A percentile compares a stretch with the other conserved stretches of the same genome.
phyloP scores from a whole-genome alignment of 352 stramenopile genomes.

The Phytophthora citricola region DNA sequence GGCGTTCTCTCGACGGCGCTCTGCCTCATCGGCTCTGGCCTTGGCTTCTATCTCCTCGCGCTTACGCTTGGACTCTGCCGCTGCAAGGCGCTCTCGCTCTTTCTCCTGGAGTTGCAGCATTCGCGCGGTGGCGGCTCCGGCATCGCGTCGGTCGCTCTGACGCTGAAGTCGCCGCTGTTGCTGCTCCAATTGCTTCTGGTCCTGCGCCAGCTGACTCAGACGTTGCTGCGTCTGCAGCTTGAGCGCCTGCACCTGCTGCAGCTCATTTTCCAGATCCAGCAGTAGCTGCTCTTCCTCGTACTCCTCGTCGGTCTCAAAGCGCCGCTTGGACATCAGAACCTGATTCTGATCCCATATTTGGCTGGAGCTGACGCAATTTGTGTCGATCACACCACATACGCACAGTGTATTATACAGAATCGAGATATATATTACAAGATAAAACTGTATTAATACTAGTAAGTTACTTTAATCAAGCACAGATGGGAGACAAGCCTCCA shows the following conservation, averaged over 20 bases:
- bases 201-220: slow-evolving; percentile 43
- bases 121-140: slow-evolving; percentile 48
- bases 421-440: too few relatives aligned
- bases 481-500: slow-evolving; percentile 18
- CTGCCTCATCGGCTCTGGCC: slow-evolving; percentile 38
- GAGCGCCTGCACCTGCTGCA: slow-evolving; percentile 56
- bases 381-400: not conserved
- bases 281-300: slow-evolving; percentile 49
- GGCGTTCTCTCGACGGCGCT: slow-evolving; percentile 43
- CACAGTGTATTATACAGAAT: too few relatives aligned
- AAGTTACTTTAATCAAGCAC: not conserved
- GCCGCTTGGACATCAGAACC: slow-evolving; percentile 7
- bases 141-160: slow-evolving; percentile 37
- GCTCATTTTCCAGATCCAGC: slow-evolving; percentile 49
- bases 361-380: slow-evolving; percentile 20
- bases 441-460: too few relatives aligned
- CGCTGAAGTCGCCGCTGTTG: slow-evolving; percentile 43
- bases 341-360: slow-evolving; percentile 23
- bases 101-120: slow-evolving; percentile 74
- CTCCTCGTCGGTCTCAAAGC: slow-evolving; percentile 42
- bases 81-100: slow-evolving; percentile 44
- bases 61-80: slow-evolving; percentile 25
- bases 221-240: slow-evolving; percentile 48
- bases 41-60: slow-evolving; percentile 38
- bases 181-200: slow-evolving; percentile 56